phyloP scores from a whole-genome alignment of 2,329 filamentous ascomycete species.

The Aspergillaceae sp. region DNA sequence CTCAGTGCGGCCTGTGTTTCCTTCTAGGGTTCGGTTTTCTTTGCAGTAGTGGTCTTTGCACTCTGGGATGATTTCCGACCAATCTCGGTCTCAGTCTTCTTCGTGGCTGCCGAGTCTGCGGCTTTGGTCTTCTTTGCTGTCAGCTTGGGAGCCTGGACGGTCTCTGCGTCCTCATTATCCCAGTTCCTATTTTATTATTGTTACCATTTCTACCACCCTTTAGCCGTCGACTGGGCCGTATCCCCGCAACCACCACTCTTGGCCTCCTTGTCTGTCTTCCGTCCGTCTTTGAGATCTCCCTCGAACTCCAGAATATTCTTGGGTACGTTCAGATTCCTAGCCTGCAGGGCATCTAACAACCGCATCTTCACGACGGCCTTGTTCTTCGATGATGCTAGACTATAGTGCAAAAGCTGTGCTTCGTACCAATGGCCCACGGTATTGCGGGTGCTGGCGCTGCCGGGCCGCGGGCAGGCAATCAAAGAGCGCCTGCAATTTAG shows the following conservation, averaged over 20 bases:
- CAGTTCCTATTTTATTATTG: background rate
- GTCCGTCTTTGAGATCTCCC: constrained; percentile 50
- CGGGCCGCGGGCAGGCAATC: background rate
- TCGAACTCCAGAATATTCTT: constrained; percentile 43
- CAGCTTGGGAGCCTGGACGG: background rate
- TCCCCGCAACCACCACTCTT: background rate
- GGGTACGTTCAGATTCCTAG: constrained; percentile 43
- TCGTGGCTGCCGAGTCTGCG: background rate
- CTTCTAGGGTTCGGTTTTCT: background rate
- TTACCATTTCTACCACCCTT: background rate
- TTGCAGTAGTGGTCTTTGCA: background rate
- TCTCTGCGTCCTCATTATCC: background rate
- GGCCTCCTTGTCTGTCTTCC: constrained; percentile 37
- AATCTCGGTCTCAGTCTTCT: background rate
- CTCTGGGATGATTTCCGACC: background rate
- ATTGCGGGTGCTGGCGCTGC: constrained; percentile 3
- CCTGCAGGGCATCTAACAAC: constrained; percentile 49
- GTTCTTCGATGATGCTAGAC: constrained; percentile 47
- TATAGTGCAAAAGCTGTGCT: constrained; percentile 56
- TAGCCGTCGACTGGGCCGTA: too few species aligned
- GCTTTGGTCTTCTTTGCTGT: background rate
- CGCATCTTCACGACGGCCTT: constrained; percentile 53
- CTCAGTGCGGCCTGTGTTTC: too few species aligned
- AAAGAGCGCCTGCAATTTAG: constrained; percentile 41
- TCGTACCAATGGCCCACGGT: constrained; percentile 53